Evolutionary conservation across 1,284 basidiomycete species (phyloP), one percentile per base, ranked within the genome.

Genomic region (Sparassis latifolia): DNA sequence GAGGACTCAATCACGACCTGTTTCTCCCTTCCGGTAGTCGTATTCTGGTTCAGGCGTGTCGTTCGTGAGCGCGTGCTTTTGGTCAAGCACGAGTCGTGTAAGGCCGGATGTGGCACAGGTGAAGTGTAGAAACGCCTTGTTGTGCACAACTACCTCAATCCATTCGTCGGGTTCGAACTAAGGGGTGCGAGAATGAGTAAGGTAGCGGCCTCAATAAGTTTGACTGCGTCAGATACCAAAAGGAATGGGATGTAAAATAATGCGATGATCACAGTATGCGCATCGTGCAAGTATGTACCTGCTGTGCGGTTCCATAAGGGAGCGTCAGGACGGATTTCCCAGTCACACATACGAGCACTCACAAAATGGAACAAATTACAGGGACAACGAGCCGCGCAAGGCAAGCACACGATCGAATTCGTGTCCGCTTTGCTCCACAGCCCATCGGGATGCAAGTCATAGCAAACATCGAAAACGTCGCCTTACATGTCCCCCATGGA

Each of bases 1-100:
- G 93, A 97, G 70, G 94, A 99, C 68, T 99, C 89, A 60, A 92
- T 77, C 56, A 92, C 67, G 55, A 89, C 69, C 50, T 80, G 88
- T 71, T 96, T 93, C 41, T 92, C 91, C 47, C 77, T 73, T 3
- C 89, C 92, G n/a, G 77, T 77, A 10, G 74, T 71, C 64, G 89
- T 90, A 2, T 79, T 78, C 20, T 92, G 92, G 61, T 90, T 94
- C 49, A 0, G 74, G 63, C 2, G 75, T 76, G 38, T 75, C 66
- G 62, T 91, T 71, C 27, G 89, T 88, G 63, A 90, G 79, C 28
- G 75, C 69, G 65, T 92, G 82, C 54, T 99, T 85, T 66, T 94
- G 91, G 37, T 77, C 76, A 51, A 99, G 84, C 46, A 94, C 80
- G 57, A 86, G 75, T 49, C 84, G 80, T 48, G 84, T 79, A 62